Evolutionary conservation across 345 rosid genomes (phyloP).

Genomic region (Excoecaria cochinchinensis): DNA sequence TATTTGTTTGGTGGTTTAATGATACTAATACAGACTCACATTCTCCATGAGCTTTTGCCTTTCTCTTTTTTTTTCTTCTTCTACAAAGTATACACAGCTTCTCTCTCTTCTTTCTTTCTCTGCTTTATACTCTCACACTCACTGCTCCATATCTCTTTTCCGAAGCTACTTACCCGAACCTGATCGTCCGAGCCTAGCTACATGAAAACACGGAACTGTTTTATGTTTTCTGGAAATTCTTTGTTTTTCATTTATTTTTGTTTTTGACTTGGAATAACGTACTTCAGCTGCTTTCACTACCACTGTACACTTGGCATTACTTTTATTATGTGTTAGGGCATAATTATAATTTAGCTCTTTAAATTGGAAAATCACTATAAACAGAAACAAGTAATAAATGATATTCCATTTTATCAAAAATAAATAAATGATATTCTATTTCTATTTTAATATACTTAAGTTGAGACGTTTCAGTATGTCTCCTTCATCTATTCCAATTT

Average conservation of each 20-base stretch:
- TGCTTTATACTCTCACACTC: conserved; percentile 48
- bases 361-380: too few species aligned
- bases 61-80: conserved; percentile 12
- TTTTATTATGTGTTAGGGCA: too few species aligned
- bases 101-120: conserved; percentile 16
- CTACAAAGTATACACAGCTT: not conserved
- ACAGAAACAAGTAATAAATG: too few species aligned
- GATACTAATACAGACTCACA: conserved; percentile 27
- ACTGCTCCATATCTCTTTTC: conserved; percentile 18
- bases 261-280: not conserved
- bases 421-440: too few species aligned
- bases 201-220: not conserved
- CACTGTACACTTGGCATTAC: not conserved
- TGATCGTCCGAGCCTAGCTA: not conserved
- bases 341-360: too few species aligned
- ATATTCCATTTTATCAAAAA: too few species aligned
- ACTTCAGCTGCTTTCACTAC: not conserved
- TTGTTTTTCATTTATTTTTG: not conserved
- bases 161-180: conserved; percentile 16
- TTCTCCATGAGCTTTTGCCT: conserved; percentile 37
- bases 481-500: too few species aligned
- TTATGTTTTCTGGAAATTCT: not conserved
- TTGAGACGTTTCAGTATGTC: too few species aligned
- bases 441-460: too few species aligned
- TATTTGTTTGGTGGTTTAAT: conserved; percentile 17